Base-by-base conservation (phyloP, 2,329 filamentous ascomycete genomes). In the Didymella keratinophila region DNA sequence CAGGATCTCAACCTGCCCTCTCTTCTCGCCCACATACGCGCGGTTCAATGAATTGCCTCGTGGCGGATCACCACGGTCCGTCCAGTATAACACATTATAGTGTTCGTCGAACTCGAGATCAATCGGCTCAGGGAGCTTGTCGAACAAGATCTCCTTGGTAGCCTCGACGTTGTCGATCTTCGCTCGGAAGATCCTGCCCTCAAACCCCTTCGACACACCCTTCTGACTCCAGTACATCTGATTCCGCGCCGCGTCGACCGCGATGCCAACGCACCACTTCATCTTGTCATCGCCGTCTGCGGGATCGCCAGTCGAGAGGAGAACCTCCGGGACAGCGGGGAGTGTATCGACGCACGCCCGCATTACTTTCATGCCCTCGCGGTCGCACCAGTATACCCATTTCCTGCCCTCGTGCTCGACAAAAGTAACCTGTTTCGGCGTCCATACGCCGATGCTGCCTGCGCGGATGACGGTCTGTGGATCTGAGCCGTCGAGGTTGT, bases 191-290 rank as follows among this genome's bases (percentile, higher is more conserved):
- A 88, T 86, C 6, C 81, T 77, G 0, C 86, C 86, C 42, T 79
- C 66, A 2, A 70, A 73, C 0, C 76, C 79, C 69, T 87, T 87
- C 3, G 80, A 78, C 0, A 76, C 73, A 0, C 86, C 86, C 65
- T 88, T 87, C 52, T 87, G 85, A 0, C 83, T 84, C 86, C 86
- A 88, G 76, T 83, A 87, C 46, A 88, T 76, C 39, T 80, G 77
- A 14, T 79, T 78, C 0, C 74, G 71, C 1, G 69, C 58, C 0
- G 73, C 72, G 8, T 80, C 79, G 0, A 88, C 76, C 0, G 81
- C 70, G 30, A 88, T 77, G 1, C 86, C 86, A 5, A 88, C 85
- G 53, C 83, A 86, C 84, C 84, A 86, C 2, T 76, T 60, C n/a
- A 23, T 82, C 30, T 61, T 59, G 21, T 82, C 78, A n/a, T 45